A percentile compares a stretch with the other conserved stretches of the same genome.
Evolutionary conservation across 768 basidiomycete species (phyloP).

Genomic region (Chalciporus pseudorubinellus): DNA sequence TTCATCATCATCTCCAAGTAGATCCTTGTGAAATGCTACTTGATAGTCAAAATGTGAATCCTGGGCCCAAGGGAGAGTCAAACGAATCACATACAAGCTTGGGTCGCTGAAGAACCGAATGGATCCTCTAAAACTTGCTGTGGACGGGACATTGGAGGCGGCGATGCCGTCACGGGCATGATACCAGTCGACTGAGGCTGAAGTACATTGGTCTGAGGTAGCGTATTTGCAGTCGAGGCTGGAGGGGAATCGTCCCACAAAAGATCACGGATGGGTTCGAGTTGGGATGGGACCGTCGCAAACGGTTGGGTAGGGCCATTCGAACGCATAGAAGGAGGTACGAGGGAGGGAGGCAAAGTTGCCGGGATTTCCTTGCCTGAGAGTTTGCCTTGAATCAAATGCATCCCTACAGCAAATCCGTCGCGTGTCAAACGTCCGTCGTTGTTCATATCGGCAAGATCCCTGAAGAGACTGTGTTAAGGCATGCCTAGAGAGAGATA

Average conservation of each 20-base stretch:
- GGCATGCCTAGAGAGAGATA: not conserved
- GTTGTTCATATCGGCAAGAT: constrained; percentile 85
- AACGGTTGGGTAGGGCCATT: constrained; percentile 36
- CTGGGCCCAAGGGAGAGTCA: not conserved
- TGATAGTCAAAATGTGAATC: constrained; percentile 2
- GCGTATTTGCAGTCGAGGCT: constrained; percentile 37
- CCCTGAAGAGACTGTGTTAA: constrained; percentile 51
- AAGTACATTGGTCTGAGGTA: constrained; percentile 23
- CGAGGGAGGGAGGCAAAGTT: constrained; percentile 64
- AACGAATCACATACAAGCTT: constrained; percentile 19
- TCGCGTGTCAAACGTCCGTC: constrained; percentile 86
- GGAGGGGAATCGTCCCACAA: constrained; percentile 55
- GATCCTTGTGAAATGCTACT: constrained; percentile 41
- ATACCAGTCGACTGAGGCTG: constrained; percentile 40
- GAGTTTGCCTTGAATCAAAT: constrained; percentile 86
- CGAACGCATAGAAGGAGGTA: constrained; percentile 79
- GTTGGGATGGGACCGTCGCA: constrained; percentile 34
- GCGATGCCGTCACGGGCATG: constrained; percentile 25
- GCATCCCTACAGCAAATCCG: constrained; percentile 93
- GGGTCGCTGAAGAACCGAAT: constrained; percentile 40
- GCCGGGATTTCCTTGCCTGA: constrained; percentile 74
- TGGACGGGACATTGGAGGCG: constrained; percentile 26
- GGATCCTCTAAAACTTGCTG: constrained; percentile 42
- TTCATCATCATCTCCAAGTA: constrained; percentile 71
- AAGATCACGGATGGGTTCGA: constrained; percentile 44